These are phyloP conservation scores for Parachlorella kessleri DNA, from an alignment of 139 green algal species.

Conservation along the genomic window DNA sequence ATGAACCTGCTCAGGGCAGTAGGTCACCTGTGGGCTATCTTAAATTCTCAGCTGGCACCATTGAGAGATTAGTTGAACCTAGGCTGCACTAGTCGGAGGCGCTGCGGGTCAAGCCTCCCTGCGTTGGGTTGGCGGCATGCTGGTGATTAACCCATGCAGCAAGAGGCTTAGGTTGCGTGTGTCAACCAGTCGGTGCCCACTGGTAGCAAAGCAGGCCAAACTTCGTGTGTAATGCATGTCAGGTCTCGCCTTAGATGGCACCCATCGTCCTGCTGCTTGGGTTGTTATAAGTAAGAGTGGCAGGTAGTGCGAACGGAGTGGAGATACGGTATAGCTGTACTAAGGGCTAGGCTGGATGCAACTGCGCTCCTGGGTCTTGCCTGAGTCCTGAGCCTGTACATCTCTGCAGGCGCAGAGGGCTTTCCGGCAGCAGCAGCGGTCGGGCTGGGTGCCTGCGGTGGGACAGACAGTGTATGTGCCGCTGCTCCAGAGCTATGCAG, in stretches of 20 bases:
- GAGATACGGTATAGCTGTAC: too few relatives aligned
- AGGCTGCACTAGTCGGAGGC: not conserved
- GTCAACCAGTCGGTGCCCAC: too few relatives aligned
- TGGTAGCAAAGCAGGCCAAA: too few relatives aligned
- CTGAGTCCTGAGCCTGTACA: too few relatives aligned
- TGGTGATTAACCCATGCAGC: not conserved
- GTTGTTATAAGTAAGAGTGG: not conserved
- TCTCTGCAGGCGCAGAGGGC: not conserved
- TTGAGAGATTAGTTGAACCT: not conserved
- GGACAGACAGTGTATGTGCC: constrained; percentile 43
- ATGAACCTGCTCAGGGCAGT: not conserved
- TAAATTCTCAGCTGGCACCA: not conserved
- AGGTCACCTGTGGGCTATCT: not conserved
- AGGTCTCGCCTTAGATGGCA: too few relatives aligned
- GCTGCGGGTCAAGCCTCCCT: not conserved
- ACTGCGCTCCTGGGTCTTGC: not conserved
- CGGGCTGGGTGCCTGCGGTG: constrained; percentile 26
- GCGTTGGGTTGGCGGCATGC: not conserved
- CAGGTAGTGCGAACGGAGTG: not conserved
- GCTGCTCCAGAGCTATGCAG: constrained; percentile 12
- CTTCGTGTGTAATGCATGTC: too few relatives aligned
- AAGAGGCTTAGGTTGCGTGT: too few relatives aligned
- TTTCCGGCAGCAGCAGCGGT: not conserved
- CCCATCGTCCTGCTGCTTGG: not conserved
- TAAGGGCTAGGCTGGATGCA: not conserved